These are phyloP conservation scores for Eucalyptus camaldulensis DNA, from an alignment of 345 rosid genomes.

Conservation along the genomic window DNA sequence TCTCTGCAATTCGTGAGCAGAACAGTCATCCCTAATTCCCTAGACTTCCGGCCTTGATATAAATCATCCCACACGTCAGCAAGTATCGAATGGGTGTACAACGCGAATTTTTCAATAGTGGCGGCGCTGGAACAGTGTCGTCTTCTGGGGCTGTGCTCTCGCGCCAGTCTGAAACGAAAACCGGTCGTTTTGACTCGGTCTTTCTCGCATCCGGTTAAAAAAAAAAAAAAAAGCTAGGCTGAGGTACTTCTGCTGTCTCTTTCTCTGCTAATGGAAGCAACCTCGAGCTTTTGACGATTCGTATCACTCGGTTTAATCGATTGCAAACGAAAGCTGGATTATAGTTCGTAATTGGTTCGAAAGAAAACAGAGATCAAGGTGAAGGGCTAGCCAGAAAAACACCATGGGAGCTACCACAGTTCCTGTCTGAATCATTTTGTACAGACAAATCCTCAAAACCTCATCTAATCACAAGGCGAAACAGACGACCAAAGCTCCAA, in stretches of 20 bases:
- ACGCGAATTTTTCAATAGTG: not conserved
- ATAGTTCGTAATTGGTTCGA: not conserved
- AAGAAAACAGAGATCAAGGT: not conserved
- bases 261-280: not conserved
- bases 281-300: not conserved
- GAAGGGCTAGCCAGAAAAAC: not conserved
- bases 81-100: too few species aligned
- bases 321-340: not conserved
- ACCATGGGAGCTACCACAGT: not conserved
- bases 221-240: too few species aligned
- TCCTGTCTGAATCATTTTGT: not conserved
- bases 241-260: not conserved
- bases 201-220: not conserved
- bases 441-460: not conserved
- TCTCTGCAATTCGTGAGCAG: not conserved
- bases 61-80: not conserved
- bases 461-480: not conserved
- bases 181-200: not conserved
- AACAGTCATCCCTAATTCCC: too few species aligned
- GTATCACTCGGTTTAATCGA: not conserved
- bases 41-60: not conserved
- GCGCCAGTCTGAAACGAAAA: not conserved
- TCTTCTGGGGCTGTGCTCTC: not conserved
- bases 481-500: not conserved
- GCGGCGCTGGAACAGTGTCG: not conserved